phyloP scores from a whole-genome alignment of 2,329 filamentous ascomycete genomes.

The Taxawa tesnikishii region DNA sequence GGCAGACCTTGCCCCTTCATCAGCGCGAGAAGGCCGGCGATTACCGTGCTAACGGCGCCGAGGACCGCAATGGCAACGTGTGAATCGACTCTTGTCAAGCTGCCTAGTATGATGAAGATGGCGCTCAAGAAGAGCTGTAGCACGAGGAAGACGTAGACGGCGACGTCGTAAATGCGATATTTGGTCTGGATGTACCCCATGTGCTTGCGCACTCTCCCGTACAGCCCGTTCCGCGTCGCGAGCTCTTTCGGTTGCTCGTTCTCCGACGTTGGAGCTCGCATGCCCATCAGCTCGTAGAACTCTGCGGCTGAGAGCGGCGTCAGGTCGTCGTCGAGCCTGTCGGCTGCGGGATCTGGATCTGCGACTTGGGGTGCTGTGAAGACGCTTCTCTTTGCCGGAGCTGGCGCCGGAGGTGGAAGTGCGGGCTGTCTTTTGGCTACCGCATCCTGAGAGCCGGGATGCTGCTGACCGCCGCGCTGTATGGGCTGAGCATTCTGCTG shows the following conservation, averaged over 20 bases:
- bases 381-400: neutral
- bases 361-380: constrained; percentile 5
- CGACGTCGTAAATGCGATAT: constrained; percentile 17
- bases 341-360: constrained; percentile 16
- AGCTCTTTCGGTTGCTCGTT: constrained; percentile 14
- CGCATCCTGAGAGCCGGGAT: constrained; percentile 1
- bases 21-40: constrained; percentile 20
- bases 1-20: constrained; percentile 24
- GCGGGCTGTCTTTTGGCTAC: neutral
- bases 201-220: constrained; percentile 10
- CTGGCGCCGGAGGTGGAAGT: neutral
- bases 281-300: constrained; percentile 20
- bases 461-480: constrained; percentile 1
- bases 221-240: constrained; percentile 15
- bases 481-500: neutral
- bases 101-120: constrained; percentile 23
- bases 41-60: constrained; percentile 20
- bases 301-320: constrained; percentile 12
- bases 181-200: constrained; percentile 14
- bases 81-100: constrained; percentile 10
- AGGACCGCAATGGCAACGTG: constrained; percentile 18
- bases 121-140: constrained; percentile 21
- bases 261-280: constrained; percentile 11
- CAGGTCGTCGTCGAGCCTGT: constrained; percentile 12
- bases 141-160: constrained; percentile 18